Evolutionary conservation across 2,329 filamentous ascomycete genomes (phyloP), one percentile per base, ranked within the genome.

Genomic region (Cadophora malorum): DNA sequence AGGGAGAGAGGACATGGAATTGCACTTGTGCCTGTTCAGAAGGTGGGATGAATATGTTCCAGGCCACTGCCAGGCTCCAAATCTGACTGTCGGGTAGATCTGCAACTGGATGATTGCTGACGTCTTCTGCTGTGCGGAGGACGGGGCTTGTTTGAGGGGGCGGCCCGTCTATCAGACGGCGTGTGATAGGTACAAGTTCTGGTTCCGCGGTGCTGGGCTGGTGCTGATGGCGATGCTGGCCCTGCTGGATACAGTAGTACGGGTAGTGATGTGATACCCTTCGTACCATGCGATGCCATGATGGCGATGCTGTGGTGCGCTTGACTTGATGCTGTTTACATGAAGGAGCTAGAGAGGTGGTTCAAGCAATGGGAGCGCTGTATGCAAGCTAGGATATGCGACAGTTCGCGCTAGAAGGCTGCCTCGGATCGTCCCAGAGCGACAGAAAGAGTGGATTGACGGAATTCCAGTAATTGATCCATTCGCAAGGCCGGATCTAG

Each of bases 361-460:
- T n/a, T 25, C 55, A 23, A 38, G 33, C 55, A 38, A 58, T 35
- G 8, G 7, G 33, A 56, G 8, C 3, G 33, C 21, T 9, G 55
- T 33, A 49, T 49, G 19, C 45, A 49, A 19, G n/a, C n/a, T 21
- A 21, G 45, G 45, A 49, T 41, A 47, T 33, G 31, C 41, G 47
- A 45, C 49, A 31, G 23, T 65, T 65, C 41, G 63, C 55, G 52
- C 63, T 65, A 65, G 41, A 49, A 65, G 25, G 50, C 53, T 59
- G 63, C 63, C 53, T 65, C 63, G 63, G 53, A 60, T 65, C 63
- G 63, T 59, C 38, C 63, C 55, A 65, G 41, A 64, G 28, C 35
- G 38, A 45, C 4, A 38, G 31, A 55, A n/a, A 9, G 52, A 33
- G 52, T 31, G 56, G 56, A 19, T 5, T 45, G 41, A 19, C 3